Conservation (phyloP, 1,139 yeast genomes). For the Candida freyschussii region DNA sequence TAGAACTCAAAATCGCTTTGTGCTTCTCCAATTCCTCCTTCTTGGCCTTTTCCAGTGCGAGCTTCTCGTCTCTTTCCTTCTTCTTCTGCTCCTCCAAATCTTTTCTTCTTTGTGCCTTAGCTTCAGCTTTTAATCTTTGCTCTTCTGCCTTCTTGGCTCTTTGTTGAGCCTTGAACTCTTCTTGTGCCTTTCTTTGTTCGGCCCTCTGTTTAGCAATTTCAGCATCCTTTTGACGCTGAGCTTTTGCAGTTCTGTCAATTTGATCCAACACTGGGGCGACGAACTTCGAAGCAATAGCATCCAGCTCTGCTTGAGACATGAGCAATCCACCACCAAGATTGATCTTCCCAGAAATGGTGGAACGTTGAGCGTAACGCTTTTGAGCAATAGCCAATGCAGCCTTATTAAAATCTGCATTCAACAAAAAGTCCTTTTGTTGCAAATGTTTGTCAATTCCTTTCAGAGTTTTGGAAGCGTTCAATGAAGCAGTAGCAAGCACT, state of each 20-base stretch:
- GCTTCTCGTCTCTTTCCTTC: conserved; percentile 19
- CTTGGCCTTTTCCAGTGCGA: conserved; percentile 23
- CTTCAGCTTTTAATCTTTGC: conserved; percentile 31
- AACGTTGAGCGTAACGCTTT: conserved; percentile 32
- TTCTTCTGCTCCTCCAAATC: conserved; percentile 24
- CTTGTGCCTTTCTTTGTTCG: conserved; percentile 19
- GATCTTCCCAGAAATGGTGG: conserved; percentile 45
- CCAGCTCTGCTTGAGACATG: conserved; percentile 72
- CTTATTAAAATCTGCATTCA: conserved; percentile 35
- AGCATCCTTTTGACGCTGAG: conserved; percentile 68
- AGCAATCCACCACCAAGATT: conserved; percentile 87
- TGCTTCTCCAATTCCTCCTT: conserved; percentile 25
- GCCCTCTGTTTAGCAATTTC: conserved; percentile 32
- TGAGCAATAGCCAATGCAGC: conserved; percentile 65
- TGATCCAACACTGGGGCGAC: conserved; percentile 85
- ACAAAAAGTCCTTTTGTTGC: conserved; percentile 31
- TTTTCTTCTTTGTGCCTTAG: conserved; percentile 30
- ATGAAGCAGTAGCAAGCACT: conserved; percentile 58
- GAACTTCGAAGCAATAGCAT: conserved; percentile 73
- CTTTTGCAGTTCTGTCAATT: conserved; percentile 63
- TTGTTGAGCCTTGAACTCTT: conserved; percentile 23
- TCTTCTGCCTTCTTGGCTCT: conserved; percentile 24
- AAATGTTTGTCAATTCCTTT: conserved; percentile 35
- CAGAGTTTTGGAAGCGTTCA: conserved; percentile 52
- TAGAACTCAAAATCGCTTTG: conserved; percentile 19